Evolutionary conservation across 148 eudicot species (phyloP).

Genomic region (Rhododendron henanense): DNA sequence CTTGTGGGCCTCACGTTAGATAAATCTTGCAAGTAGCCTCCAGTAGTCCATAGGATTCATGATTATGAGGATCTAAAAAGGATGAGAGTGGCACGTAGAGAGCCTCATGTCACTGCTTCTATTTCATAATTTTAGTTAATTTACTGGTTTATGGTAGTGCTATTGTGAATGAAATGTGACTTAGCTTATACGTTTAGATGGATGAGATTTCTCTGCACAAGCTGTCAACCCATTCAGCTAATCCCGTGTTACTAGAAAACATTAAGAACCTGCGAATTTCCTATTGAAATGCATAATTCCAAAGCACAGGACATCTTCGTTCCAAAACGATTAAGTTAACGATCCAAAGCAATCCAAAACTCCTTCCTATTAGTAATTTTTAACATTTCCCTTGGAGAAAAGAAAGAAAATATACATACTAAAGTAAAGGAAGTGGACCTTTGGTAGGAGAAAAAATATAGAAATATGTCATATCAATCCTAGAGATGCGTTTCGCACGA

Average conservation of each 20-base stretch:
- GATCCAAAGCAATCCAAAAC: background rate
- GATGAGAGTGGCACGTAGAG: background rate
- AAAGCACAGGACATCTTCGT: background rate
- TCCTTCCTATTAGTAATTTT: background rate
- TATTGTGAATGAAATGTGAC: background rate
- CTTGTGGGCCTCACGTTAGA: background rate
- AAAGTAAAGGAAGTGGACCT: background rate
- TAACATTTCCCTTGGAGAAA: background rate
- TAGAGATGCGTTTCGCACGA: background rate
- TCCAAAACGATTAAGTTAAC: background rate
- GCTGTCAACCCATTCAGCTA: background rate
- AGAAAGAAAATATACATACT: background rate
- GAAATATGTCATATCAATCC: background rate
- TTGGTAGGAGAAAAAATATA: background rate
- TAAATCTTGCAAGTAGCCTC: constrained; percentile 9
- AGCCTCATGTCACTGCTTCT: background rate
- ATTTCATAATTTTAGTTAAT: too few relatives aligned
- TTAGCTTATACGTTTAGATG: background rate
- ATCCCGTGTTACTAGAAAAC: background rate
- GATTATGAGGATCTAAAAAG: background rate
- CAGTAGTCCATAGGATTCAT: background rate
- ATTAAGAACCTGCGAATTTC: background rate
- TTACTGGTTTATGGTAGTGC: background rate
- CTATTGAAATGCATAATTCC: background rate
- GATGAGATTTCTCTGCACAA: background rate